Conservation (phyloP, 768 basidiomycete species). For the Boletus huronensis region DNA sequence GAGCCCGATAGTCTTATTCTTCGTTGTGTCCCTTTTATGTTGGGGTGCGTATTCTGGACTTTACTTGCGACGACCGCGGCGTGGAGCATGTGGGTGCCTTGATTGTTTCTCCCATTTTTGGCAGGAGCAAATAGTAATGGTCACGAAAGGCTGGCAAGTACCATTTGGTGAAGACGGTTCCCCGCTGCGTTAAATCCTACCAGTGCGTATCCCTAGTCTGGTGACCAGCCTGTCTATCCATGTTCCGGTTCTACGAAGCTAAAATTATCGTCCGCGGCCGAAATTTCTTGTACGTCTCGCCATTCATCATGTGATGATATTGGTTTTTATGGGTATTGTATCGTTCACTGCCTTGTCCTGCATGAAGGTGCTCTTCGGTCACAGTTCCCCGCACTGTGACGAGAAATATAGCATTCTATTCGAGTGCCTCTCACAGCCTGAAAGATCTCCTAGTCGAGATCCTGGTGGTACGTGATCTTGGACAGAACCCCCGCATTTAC, state of each 20-base stretch:
- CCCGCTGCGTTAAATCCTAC: not conserved
- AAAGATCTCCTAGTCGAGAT: not conserved
- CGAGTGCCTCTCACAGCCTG: not conserved
- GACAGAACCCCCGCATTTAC: not conserved
- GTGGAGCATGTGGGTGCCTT: not conserved
- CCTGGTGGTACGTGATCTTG: not conserved
- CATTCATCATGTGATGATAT: not conserved
- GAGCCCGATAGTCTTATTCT: no score
- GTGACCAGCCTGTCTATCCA: no score
- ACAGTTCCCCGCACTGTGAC: not conserved
- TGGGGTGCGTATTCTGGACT: not conserved
- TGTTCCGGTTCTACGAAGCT: not conserved
- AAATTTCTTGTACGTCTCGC: not conserved
- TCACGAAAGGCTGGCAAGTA: not conserved
- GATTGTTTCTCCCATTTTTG: not conserved
- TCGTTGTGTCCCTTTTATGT: no score
- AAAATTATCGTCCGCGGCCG: not conserved
- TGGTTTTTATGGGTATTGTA: not conserved
- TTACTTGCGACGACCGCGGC: not conserved
- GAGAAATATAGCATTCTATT: not conserved
- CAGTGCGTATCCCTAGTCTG: not conserved
- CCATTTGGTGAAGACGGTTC: not conserved
- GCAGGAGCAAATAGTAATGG: not conserved
- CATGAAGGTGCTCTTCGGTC: not conserved
- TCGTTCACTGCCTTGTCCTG: no score